Evolutionary conservation across 768 basidiomycete genomes (phyloP).

Genomic region (Termitomyces sp.): DNA sequence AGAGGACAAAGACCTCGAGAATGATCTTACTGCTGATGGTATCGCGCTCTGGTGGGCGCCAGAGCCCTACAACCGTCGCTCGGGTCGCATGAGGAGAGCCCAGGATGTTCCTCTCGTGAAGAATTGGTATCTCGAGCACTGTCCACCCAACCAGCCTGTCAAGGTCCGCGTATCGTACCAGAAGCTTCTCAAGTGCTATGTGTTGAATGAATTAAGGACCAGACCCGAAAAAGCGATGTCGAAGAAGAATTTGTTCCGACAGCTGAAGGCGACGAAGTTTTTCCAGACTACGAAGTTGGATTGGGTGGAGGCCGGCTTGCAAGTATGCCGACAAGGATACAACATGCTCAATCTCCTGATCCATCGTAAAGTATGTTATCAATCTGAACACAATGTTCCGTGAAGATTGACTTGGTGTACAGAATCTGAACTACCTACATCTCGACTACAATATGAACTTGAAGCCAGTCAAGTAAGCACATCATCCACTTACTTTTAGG

Average conservation of each 20-base stretch:
- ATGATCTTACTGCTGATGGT: constrained; percentile 90
- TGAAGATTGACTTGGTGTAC: constrained; percentile 6
- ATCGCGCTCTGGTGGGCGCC: constrained; percentile 99
- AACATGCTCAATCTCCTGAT: constrained; percentile 99
- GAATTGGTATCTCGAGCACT: constrained; percentile 98
- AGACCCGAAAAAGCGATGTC: constrained; percentile 94
- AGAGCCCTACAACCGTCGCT: constrained; percentile 90
- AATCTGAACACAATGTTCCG: neutral
- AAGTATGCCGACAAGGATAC: constrained; percentile 98
- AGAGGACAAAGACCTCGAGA: constrained; percentile 73
- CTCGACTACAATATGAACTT: constrained; percentile 98
- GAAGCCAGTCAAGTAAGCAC: constrained; percentile 82
- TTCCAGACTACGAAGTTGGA: constrained; percentile 98
- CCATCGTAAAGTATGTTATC: constrained; percentile 78
- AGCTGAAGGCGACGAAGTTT: constrained; percentile 98
- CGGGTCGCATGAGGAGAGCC: constrained; percentile 88
- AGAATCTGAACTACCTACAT: constrained; percentile 93
- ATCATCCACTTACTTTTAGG: neutral
- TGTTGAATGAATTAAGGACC: constrained; percentile 89
- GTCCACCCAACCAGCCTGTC: constrained; percentile 92
- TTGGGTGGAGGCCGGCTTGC: constrained; percentile 98
- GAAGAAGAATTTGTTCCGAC: constrained; percentile 95
- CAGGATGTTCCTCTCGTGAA: constrained; percentile 96
- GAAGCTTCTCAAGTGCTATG: constrained; percentile 93
- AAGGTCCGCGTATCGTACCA: constrained; percentile 99